Evolutionary conservation across 768 basidiomycete genomes (phyloP).

Genomic region (Trametes villosa): DNA sequence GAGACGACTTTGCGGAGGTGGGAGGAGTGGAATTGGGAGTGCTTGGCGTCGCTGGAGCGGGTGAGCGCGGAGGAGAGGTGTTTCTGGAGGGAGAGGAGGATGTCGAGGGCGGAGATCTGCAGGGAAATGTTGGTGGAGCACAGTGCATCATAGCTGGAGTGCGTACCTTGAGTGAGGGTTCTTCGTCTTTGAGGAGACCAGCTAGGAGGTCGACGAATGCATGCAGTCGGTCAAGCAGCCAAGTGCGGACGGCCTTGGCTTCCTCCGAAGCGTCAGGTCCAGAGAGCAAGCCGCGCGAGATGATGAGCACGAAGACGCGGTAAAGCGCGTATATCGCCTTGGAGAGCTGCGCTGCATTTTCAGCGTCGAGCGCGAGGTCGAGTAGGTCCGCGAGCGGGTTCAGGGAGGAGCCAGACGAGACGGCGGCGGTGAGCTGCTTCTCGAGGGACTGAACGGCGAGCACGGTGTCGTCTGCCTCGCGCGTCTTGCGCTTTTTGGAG

Average conservation of each 20-base stretch:
- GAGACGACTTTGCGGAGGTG: slow-evolving; percentile 69
- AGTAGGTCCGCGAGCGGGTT: slow-evolving; percentile 81
- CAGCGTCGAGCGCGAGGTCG: slow-evolving; percentile 51
- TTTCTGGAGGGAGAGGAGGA: slow-evolving; percentile 24
- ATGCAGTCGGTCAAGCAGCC: slow-evolving; percentile 80
- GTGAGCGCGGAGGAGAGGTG: slow-evolving; percentile 24
- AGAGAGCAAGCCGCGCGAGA: slow-evolving; percentile 61
- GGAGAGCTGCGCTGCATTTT: slow-evolving; percentile 60
- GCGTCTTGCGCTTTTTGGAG: slow-evolving; percentile 33
- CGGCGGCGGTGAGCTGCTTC: slow-evolving; percentile 54
- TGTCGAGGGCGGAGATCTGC: slow-evolving; percentile 23
- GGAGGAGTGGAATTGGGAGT: slow-evolving; percentile 64
- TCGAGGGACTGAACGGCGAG: slow-evolving; percentile 53
- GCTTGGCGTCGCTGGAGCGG: slow-evolving; percentile 11
- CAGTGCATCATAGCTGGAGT: neutral
- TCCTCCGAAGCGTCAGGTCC: slow-evolving; percentile 51
- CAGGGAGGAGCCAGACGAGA: slow-evolving; percentile 61
- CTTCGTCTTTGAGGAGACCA: slow-evolving; percentile 76
- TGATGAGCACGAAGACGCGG: slow-evolving; percentile 69
- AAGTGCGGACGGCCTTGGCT: slow-evolving; percentile 65
- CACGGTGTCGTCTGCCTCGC: slow-evolving; percentile 18
- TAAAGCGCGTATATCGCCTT: slow-evolving; percentile 86
- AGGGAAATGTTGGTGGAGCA: too few species aligned
- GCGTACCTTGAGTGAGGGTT: slow-evolving; percentile 73
- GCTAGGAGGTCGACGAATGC: slow-evolving; percentile 70